Conservation (phyloP, 441 rosid genomes). For the Mallotus japonicus region DNA sequence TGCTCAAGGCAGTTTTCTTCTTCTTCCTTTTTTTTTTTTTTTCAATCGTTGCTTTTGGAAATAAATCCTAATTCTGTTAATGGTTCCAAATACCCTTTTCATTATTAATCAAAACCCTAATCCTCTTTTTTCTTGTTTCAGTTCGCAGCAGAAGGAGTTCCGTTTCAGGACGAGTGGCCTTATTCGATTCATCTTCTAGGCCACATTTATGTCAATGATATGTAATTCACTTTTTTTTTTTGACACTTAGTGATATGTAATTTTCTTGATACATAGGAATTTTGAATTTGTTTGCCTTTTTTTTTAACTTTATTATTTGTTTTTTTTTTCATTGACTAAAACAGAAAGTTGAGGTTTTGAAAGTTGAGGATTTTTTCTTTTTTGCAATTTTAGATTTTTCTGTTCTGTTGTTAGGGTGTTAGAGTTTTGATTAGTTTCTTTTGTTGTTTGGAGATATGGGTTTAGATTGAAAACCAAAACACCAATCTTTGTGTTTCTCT, state of each 20-base stretch:
- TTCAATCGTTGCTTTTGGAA: background rate
- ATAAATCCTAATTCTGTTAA: background rate
- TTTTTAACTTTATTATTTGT: background rate
- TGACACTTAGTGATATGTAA: too few species aligned
- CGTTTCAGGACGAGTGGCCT: constrained; percentile 86
- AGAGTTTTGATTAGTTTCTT: too few species aligned
- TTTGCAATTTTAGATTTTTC: too few species aligned
- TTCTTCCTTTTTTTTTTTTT: background rate
- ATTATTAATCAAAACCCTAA: constrained; percentile 10
- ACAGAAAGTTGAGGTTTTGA: background rate
- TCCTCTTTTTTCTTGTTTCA: constrained; percentile 18
- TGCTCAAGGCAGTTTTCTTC: constrained; percentile 51
- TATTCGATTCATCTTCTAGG: constrained; percentile 82
- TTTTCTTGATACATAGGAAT: background rate
- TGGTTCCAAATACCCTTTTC: background rate
- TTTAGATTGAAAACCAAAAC: background rate
- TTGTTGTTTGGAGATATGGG: background rate
- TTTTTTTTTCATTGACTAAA: background rate
- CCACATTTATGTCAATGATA: constrained; percentile 61
- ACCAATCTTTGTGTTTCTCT: too few species aligned
- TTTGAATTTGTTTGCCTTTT: background rate
- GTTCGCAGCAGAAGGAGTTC: constrained; percentile 66
- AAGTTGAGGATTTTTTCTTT: background rate
- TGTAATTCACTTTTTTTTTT: constrained; percentile 40
- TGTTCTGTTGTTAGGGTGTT: background rate